Evolutionary conservation across 1,139 yeast genomes (phyloP).

Genomic region (Arxiozyma slooffiae): DNA sequence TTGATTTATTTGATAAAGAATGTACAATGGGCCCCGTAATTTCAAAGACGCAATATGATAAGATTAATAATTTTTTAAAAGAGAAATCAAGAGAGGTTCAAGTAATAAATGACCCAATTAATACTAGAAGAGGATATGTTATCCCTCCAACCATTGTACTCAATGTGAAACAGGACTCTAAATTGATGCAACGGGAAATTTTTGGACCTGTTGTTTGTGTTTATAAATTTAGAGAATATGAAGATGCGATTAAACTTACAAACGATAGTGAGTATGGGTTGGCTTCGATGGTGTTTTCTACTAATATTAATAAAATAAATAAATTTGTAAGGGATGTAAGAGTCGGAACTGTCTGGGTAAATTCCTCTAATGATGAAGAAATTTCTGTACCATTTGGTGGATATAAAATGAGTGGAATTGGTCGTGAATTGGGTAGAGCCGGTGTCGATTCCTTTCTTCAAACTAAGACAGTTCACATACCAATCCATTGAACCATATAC

Average conservation of each 20-base stretch:
- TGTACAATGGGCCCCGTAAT: constrained; percentile 75
- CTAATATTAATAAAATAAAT: constrained; percentile 49
- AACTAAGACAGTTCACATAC: constrained; percentile 65
- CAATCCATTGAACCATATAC: constrained; percentile 30
- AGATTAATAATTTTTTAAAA: constrained; percentile 29
- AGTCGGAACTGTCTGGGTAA: constrained; percentile 82
- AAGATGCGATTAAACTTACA: constrained; percentile 62
- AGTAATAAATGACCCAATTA: constrained; percentile 6
- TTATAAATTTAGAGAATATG: constrained; percentile 56
- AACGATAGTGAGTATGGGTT: constrained; percentile 68
- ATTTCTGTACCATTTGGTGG: constrained; percentile 76
- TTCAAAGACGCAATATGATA: constrained; percentile 51
- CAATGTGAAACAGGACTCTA: constrained; percentile 50
- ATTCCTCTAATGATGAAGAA: constrained; percentile 74
- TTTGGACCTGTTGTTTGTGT: constrained; percentile 91
- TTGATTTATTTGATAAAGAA: constrained; percentile 40
- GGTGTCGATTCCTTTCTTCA: constrained; percentile 72
- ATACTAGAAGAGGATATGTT: constrained; percentile 43
- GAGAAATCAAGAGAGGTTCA: neutral
- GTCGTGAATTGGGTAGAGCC: constrained; percentile 79
- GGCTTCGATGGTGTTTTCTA: constrained; percentile 73
- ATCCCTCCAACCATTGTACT: constrained; percentile 62
- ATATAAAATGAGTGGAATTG: constrained; percentile 72
- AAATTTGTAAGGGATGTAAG: constrained; percentile 54
- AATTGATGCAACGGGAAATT: constrained; percentile 61